Base-by-base conservation (phyloP, 805 yeast genomes). In the Wickerhamomyces rabaulensis region DNA sequence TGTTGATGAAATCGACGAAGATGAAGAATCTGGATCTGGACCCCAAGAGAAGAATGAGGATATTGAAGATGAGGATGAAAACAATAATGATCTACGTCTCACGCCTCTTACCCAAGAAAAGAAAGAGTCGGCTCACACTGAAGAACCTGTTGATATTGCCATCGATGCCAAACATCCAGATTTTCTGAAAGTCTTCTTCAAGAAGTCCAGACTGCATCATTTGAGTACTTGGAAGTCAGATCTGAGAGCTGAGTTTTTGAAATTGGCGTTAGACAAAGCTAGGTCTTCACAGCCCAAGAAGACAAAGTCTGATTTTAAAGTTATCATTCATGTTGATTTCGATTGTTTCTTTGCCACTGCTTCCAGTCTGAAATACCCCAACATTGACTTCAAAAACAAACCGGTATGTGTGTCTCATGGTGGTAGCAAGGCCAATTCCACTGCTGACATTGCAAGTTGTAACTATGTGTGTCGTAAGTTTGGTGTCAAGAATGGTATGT, bases 301-400 rank as follows among this genome's bases (percentile, higher is more conserved):
- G 8, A 31, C 37, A 9, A 31, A 42, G 22, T 26, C 35, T 4
- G 13, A 41, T 7, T 35, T 25, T 4, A 57, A 56, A 29, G 60
- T 75, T 1, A 76, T 91, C 9, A 61, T 91, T 45, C 97, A 92
- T 62, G 74, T 92, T 29, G 99, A 92, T 62, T 92, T 90, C 63
- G 99, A 92, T 63, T 89, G 96, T 53, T 92, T 94, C 58, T 92
- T 92, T 66, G 97, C 91, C 2, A 76, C 95, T 0, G 97, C 85
- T 0, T 86, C 97, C 0, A 76, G 87, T 3, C 65, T 81, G 45
- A 70, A 66, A 15, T 68, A 71, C 38, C 83, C 85, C 0, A 71
- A 79, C 3, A 59, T 83, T 16, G 78, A 78, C 48, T 50, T 65
- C 55, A 31, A 72, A 39, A 49, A 68, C 54, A 64, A 84, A 74